Evolutionary conservation across 768 basidiomycete species (phyloP).

Genomic region (Dacryopinax primogenitus): DNA sequence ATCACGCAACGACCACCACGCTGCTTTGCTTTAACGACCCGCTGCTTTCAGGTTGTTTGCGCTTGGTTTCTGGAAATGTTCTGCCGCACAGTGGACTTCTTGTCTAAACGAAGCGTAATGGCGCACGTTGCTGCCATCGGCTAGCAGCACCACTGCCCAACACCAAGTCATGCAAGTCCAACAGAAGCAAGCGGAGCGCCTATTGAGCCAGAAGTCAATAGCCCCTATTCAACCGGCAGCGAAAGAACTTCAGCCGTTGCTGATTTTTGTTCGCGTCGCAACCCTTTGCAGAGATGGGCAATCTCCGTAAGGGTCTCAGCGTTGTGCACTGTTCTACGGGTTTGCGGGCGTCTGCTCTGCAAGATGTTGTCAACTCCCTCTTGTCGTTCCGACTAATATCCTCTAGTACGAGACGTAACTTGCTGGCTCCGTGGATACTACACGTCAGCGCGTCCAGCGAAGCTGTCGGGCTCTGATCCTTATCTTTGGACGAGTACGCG

Average conservation of each 20-base stretch:
- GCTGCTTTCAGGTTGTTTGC: neutral
- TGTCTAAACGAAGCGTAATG: neutral
- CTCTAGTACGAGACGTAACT: neutral
- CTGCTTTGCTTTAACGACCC: neutral
- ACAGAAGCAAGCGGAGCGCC: too few species aligned
- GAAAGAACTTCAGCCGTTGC: too few species aligned
- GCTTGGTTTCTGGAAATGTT: neutral
- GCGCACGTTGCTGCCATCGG: neutral
- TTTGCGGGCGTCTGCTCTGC: neutral
- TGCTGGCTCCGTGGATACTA: neutral
- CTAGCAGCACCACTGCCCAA: too few species aligned
- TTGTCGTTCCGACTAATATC: neutral
- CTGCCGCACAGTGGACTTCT: neutral
- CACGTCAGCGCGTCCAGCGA: neutral
- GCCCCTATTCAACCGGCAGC: too few species aligned
- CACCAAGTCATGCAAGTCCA: too few species aligned
- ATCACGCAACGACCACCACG: slow-evolving; percentile 1
- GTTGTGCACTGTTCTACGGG: neutral
- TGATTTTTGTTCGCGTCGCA: neutral
- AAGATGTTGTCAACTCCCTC: neutral
- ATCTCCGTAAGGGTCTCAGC: neutral
- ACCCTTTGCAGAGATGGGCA: neutral
- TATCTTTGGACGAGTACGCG: neutral
- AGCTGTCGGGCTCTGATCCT: neutral
- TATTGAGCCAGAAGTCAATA: too few species aligned